phyloP scores from a whole-genome alignment of 805 yeast species.

The Isabelozyma pseudorhagii region DNA sequence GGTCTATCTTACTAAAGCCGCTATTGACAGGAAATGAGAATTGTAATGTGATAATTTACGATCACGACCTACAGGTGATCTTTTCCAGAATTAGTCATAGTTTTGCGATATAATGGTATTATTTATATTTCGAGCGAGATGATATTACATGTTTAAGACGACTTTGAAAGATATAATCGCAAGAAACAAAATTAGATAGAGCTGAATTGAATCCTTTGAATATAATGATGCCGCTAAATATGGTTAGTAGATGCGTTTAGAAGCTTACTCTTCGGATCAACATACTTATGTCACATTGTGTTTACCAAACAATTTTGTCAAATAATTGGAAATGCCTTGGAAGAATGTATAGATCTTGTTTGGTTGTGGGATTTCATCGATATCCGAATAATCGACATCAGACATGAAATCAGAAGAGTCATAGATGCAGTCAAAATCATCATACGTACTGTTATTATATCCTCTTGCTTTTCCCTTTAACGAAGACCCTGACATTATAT shows the following conservation, averaged over 20 bases:
- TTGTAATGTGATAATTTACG: slow-evolving; percentile 5
- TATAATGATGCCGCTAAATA: neutral
- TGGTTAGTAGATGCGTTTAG: neutral
- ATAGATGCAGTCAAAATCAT: slow-evolving; percentile 14
- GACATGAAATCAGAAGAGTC: neutral
- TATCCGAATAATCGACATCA: slow-evolving; percentile 1
- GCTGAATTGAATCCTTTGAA: neutral
- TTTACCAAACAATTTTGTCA: neutral
- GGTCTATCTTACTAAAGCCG: slow-evolving; percentile 18
- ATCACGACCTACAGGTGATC: slow-evolving; percentile 1
- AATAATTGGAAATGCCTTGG: neutral
- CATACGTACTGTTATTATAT: slow-evolving; percentile 40
- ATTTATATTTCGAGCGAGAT: neutral
- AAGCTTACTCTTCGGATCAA: neutral
- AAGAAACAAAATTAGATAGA: neutral
- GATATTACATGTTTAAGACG: too few relatives aligned
- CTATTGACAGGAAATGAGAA: slow-evolving; percentile 6
- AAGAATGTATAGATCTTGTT: neutral
- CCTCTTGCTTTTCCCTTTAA: slow-evolving; percentile 18
- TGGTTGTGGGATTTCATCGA: neutral
- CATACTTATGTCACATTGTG: neutral
- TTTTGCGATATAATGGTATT: neutral
- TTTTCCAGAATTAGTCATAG: neutral
- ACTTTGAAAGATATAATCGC: neutral
- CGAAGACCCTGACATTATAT: slow-evolving; percentile 13